phyloP scores from a whole-genome alignment of 2,329 filamentous ascomycete species.

The Phialophora expanda region DNA sequence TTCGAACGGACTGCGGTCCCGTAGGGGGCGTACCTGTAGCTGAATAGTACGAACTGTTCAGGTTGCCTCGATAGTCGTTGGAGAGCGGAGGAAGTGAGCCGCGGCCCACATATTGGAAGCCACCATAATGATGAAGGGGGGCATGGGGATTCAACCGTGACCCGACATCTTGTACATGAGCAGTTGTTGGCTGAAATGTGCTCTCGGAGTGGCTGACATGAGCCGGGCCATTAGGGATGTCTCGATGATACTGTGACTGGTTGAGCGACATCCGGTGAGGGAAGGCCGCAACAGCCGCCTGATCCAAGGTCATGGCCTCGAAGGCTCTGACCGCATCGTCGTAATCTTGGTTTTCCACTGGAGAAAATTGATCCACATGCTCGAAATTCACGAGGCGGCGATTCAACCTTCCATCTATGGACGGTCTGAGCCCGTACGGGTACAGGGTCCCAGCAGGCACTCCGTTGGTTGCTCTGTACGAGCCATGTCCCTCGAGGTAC shows the following conservation, averaged over 20 bases:
- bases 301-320: constrained; percentile 23
- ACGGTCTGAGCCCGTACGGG: constrained; percentile 9
- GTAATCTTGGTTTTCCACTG: constrained; percentile 10
- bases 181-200: constrained; percentile 41
- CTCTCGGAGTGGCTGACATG: constrained; percentile 38
- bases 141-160: constrained; percentile 41
- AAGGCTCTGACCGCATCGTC: constrained; percentile 23
- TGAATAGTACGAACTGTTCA: constrained; percentile 54
- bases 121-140: constrained; percentile 45
- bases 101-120: constrained; percentile 51
- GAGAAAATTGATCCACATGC: constrained; percentile 16
- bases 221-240: constrained; percentile 3
- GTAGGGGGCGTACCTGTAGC: constrained; percentile 52
- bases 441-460: constrained; percentile 2
- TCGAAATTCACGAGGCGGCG: constrained; percentile 6
- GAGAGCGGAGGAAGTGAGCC: constrained; percentile 53
- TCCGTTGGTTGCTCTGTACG: constrained; percentile 3
- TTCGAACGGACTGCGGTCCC: constrained; percentile 47
- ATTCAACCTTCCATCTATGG: constrained; percentile 5
- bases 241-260: constrained; percentile 22
- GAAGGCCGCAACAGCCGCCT: constrained; percentile 14
- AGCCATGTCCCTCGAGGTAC: constrained; percentile 7
- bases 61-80: constrained; percentile 53
- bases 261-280: constrained; percentile 20
- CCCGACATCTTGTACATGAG: constrained; percentile 42